Conservation (phyloP, 2,329 filamentous ascomycete genomes). For the Colletotrichum tanaceti region DNA sequence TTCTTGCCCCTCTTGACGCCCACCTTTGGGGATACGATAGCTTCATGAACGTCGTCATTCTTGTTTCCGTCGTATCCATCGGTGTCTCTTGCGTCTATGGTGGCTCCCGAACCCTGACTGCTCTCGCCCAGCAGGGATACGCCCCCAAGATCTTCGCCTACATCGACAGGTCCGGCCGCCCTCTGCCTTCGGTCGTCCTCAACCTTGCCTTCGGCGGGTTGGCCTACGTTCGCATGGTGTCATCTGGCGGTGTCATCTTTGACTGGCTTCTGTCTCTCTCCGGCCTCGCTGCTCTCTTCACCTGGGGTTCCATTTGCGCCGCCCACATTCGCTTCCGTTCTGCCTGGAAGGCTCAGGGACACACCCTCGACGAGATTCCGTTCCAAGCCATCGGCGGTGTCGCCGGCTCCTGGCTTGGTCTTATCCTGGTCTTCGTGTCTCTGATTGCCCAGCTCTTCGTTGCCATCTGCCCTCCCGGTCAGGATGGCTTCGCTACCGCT, state of each 20-base stretch:
- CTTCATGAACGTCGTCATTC: conserved; percentile 66
- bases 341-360: conserved; percentile 69
- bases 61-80: conserved; percentile 65
- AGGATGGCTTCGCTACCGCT: conserved; percentile 50
- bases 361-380: conserved; percentile 72
- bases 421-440: conserved; percentile 65
- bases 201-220: conserved; percentile 61
- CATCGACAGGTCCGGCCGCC: conserved; percentile 65
- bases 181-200: conserved; percentile 58
- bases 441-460: conserved; percentile 65
- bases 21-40: conserved; percentile 59
- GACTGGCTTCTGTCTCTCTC: conserved; percentile 74
- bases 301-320: conserved; percentile 74
- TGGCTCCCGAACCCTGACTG: conserved; percentile 65
- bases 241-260: conserved; percentile 65
- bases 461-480: conserved; percentile 55
- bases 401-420: conserved; percentile 70
- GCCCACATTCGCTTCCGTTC: conserved; percentile 75
- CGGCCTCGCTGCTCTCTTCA: conserved; percentile 71
- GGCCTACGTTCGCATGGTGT: conserved; percentile 59
- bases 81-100: conserved; percentile 67
- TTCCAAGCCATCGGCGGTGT: conserved; percentile 71
- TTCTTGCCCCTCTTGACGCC: conserved; percentile 51
- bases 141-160: conserved; percentile 66
- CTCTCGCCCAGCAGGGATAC: conserved; percentile 67